A percentile compares a stretch with the other conserved stretches of the same genome.
Conservation (phyloP, 2,329 filamentous ascomycete genomes). For the Periconia digitata region DNA sequence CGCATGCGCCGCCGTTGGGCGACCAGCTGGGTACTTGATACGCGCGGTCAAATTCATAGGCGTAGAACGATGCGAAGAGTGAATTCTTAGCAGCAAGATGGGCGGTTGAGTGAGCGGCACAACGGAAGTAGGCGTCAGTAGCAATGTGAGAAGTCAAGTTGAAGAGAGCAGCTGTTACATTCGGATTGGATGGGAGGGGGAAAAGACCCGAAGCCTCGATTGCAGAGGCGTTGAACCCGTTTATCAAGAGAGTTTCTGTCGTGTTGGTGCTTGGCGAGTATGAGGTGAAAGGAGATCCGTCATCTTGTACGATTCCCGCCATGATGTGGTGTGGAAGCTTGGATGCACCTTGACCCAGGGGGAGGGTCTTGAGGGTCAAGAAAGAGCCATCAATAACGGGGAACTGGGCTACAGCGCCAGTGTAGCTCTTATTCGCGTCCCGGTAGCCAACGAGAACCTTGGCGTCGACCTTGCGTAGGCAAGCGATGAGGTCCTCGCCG, state of each 20-base stretch:
- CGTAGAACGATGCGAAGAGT: conserved; percentile 26
- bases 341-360: conserved; percentile 19
- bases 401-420: conserved; percentile 20
- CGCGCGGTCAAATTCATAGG: conserved; percentile 37
- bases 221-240: conserved; percentile 17
- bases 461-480: conserved; percentile 26
- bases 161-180: conserved; percentile 39
- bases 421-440: background rate
- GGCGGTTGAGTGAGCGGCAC: conserved; percentile 32
- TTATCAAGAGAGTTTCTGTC: conserved; percentile 20
- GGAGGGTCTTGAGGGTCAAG: conserved; percentile 23
- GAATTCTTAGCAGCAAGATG: conserved; percentile 20
- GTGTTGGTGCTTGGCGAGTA: conserved; percentile 26
- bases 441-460: conserved; percentile 15
- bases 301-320: conserved; percentile 34
- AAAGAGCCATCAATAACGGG: conserved; percentile 37
- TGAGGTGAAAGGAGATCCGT: conserved; percentile 32
- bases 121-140: conserved; percentile 36
- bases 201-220: conserved; percentile 20
- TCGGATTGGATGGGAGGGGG: conserved; percentile 21
- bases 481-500: conserved; percentile 18
- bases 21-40: conserved; percentile 29
- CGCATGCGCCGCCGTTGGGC: conserved; percentile 40
- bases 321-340: conserved; percentile 23
- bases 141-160: conserved; percentile 33